Evolutionary conservation across 805 yeast genomes (phyloP).

Genomic region (Ogataea philodendri): DNA sequence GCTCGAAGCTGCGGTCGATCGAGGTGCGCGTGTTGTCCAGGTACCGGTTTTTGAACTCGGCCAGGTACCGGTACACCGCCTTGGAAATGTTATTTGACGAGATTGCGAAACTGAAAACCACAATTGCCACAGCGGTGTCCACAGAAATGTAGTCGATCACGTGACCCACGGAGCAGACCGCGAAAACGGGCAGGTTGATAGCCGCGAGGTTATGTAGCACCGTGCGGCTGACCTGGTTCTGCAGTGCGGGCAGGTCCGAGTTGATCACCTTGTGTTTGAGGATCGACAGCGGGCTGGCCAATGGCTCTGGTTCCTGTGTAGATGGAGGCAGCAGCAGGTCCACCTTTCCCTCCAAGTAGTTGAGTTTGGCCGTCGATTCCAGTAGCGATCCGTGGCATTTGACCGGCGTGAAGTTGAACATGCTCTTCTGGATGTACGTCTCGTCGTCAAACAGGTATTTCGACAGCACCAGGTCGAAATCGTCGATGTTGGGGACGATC

Average conservation of each 20-base stretch:
- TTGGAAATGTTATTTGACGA: conserved; percentile 29
- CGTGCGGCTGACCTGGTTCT: conserved; percentile 24
- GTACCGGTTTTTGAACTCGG: conserved; percentile 27
- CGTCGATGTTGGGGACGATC: conserved; percentile 34
- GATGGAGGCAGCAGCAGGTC: conserved; percentile 27
- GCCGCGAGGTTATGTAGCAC: conserved; percentile 26
- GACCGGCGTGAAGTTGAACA: conserved; percentile 25
- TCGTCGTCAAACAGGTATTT: conserved; percentile 29
- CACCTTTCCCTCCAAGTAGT: conserved; percentile 33
- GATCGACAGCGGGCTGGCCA: conserved; percentile 19
- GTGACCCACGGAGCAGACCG: conserved; percentile 27
- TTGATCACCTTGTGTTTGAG: conserved; percentile 20
- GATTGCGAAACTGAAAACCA: conserved; percentile 29
- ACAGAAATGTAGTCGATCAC: conserved; percentile 28
- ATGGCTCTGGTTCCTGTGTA: not conserved
- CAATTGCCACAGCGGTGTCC: conserved; percentile 29
- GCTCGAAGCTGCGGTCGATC: conserved; percentile 25
- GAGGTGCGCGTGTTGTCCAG: conserved; percentile 26
- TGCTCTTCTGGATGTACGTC: conserved; percentile 23
- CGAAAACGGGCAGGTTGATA: conserved; percentile 29
- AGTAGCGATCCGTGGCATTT: conserved; percentile 33
- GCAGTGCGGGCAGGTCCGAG: conserved; percentile 30
- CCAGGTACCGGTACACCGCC: conserved; percentile 17
- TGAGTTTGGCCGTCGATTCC: conserved; percentile 27
- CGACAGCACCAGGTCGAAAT: conserved; percentile 31